These are phyloP conservation scores for Mucor velutinosus DNA, from an alignment of 371 early-diverging fungal species.

Conservation along the genomic window DNA sequence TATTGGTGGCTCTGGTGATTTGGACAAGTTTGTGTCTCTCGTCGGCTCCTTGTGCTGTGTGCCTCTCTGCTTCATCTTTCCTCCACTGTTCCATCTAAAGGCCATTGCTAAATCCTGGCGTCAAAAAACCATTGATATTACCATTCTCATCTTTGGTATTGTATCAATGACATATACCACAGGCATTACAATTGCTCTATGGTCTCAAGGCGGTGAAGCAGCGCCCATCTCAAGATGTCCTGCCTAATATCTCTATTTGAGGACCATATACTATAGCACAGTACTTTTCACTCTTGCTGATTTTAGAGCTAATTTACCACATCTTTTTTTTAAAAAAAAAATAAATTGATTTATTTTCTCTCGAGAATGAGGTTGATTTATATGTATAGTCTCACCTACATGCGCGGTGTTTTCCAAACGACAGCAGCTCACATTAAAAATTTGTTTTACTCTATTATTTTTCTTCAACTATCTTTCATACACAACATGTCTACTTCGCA, in stretches of 20 bases:
- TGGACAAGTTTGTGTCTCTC: constrained; percentile 87
- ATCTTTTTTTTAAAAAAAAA: too few species aligned
- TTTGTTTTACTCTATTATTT: background rate
- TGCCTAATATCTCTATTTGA: constrained; percentile 6
- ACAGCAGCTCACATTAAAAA: too few species aligned
- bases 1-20: constrained; percentile 70
- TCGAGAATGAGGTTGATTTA: too few species aligned
- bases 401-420: too few species aligned
- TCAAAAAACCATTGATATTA: constrained; percentile 51
- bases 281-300: too few species aligned
- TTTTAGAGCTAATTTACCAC: too few species aligned
- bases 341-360: too few species aligned
- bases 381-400: too few species aligned
- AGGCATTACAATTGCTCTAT: constrained; percentile 69
- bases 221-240: constrained; percentile 46
- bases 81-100: constrained; percentile 79
- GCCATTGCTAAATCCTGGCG: constrained; percentile 52
- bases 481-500: constrained; percentile 41
- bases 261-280: too few species aligned
- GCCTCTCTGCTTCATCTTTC: constrained; percentile 80
- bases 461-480: background rate
- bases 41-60: constrained; percentile 70
- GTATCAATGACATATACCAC: constrained; percentile 80
- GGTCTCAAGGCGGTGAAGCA: constrained; percentile 52
- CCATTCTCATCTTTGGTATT: constrained; percentile 73